A percentile compares a stretch with the other conserved stretches of the same genome.
Evolutionary conservation across 169 alveolate species (phyloP).

Genomic region (Plasmodium billcollinsi): DNA sequence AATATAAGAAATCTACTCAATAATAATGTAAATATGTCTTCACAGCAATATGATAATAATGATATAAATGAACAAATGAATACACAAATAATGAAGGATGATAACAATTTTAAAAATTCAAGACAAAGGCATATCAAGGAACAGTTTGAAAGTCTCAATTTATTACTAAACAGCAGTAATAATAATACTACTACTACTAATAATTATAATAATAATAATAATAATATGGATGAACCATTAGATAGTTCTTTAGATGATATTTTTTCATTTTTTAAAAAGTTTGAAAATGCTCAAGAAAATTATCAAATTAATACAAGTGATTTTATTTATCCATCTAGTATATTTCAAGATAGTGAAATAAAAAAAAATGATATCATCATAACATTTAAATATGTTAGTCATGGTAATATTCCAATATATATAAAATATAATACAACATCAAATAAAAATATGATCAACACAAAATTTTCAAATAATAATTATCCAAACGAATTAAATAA

Average conservation of each 20-base stretch:
- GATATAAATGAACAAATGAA: too few relatives aligned
- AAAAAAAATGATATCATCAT: conserved; percentile 44
- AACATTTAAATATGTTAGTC: conserved; percentile 37
- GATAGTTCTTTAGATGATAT: conserved; percentile 15
- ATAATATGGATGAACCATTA: conserved; percentile 15
- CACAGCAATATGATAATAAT: too few relatives aligned
- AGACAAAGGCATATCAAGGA: too few relatives aligned
- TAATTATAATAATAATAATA: not conserved
- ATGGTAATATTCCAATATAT: conserved; percentile 7
- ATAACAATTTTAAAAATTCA: too few relatives aligned
- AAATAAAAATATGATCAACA: not conserved
- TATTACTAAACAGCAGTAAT: too few relatives aligned
- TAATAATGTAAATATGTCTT: too few relatives aligned
- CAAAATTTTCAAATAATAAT: too few relatives aligned
- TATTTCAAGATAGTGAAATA: conserved; percentile 40
- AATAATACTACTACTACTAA: not conserved
- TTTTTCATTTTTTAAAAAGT: conserved; percentile 11
- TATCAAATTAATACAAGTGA: conserved; percentile 11
- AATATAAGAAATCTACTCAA: not conserved
- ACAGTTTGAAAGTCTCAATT: too few relatives aligned
- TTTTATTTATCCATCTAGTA: conserved; percentile 24
- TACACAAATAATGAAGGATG: too few relatives aligned
- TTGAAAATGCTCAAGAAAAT: conserved; percentile 47
- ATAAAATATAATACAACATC: conserved; percentile 9
- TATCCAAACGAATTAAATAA: too few relatives aligned